Percentiles rank a stretch among this genome's conserved stretches.
Evolutionary conservation across 2,329 filamentous ascomycete genomes (phyloP).

Genomic region (Coniochaeta sp.): DNA sequence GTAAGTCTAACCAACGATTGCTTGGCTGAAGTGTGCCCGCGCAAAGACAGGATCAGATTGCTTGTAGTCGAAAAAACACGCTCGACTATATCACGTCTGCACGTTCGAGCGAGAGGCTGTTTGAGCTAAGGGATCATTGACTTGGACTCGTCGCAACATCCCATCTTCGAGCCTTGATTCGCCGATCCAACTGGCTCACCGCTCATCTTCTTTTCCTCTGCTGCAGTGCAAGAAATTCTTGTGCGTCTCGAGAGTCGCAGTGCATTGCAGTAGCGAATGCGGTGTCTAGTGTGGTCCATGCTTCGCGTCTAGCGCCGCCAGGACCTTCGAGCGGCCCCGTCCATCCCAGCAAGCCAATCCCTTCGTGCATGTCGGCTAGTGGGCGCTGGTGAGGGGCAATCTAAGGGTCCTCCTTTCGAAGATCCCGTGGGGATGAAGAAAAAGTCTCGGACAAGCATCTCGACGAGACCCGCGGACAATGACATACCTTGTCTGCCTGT

Average conservation of each 20-base stretch:
- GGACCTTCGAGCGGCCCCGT: constrained; percentile 5
- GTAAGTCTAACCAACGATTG: not conserved
- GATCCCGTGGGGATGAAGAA: not conserved
- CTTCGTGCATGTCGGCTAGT: constrained; percentile 17
- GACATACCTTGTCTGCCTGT: too few relatives aligned
- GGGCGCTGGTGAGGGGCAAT: not conserved
- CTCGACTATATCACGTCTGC: not conserved
- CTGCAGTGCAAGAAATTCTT: not conserved
- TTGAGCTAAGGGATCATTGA: not conserved
- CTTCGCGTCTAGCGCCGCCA: constrained; percentile 3
- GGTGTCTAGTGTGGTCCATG: constrained; percentile 8
- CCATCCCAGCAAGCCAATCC: constrained; percentile 9
- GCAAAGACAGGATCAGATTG: not conserved
- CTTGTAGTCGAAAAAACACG: not conserved
- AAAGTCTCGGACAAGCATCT: not conserved
- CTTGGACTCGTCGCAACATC: not conserved
- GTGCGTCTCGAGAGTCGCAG: not conserved
- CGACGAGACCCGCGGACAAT: too few relatives aligned
- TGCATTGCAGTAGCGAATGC: constrained; percentile 1
- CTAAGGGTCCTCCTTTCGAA: not conserved
- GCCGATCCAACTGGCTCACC: not conserved
- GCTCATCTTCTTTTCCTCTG: not conserved
- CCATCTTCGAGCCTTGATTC: not conserved
- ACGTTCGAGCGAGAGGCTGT: not conserved
- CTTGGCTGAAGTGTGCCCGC: not conserved